Base-by-base conservation (phyloP, 345 rosid species). In the Abelmoschus esculentus region DNA sequence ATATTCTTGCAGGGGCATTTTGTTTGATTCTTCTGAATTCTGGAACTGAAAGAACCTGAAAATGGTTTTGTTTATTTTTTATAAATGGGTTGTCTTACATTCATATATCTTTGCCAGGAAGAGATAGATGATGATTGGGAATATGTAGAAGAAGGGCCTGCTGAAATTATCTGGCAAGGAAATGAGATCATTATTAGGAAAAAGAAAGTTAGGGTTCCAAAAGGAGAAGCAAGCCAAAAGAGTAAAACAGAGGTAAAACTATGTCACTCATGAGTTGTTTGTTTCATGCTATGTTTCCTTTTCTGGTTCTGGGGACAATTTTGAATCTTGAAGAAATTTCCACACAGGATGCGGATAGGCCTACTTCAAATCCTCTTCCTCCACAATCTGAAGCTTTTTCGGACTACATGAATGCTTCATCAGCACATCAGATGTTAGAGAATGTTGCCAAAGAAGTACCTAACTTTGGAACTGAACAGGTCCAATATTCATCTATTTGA, bases 381-480 rank as follows among this genome's bases (percentile, higher is more conserved):
- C 99, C 93, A 6, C 84, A 81, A 76, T 80, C 87, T 1, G 87
- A 86, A 80, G 93, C 81, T 62, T 84, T 74, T 76, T 22, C 82
- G 18, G 83, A 78, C 55, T 71, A 74, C 84, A 83, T 83, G 70
- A 81, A 77, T 73, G 80, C 77, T 17, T 60, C 80, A 52, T 89
- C 93, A 70, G 89, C 96, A n/a, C 93, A 90, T 46, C 84, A 84
- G 83, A 70, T 86, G 72, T 77, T 87, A 71, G 87, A 88, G 69
- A 83, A 73, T 86, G 96, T 87, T 62, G 87, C 96, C 78, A 90
- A 81, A 67, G 87, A 95, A 84, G 89, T 88, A 65, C 97, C 96
- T 28, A 89, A 88, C 75, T 93, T 93, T 80, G 97, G 98, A 71
- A 93, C 97, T 75, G 97, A 93, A 79, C 96, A 82, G 92, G 98